Evolutionary conservation across 148 eudicot species (phyloP).

Genomic region (Rhododendron simsii): DNA sequence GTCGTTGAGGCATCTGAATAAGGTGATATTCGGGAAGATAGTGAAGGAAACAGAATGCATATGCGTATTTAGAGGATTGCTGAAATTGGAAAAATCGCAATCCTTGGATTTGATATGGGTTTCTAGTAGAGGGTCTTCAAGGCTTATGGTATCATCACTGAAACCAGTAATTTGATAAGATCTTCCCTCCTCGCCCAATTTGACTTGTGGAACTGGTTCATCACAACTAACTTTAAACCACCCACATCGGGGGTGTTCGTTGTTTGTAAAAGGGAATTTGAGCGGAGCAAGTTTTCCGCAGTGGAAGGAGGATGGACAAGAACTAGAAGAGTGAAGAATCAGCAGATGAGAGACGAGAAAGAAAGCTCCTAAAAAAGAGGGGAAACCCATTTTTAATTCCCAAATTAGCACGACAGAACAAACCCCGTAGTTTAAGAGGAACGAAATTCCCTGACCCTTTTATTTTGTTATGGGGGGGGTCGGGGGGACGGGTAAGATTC

Average conservation of each 20-base stretch:
- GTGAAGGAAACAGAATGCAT: slow-evolving; percentile 12
- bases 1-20: slow-evolving; percentile 19
- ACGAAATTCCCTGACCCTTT: not conserved
- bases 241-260: slow-evolving; percentile 23
- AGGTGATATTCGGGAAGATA: not conserved
- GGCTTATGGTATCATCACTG: not conserved
- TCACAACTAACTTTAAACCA: slow-evolving; percentile 25
- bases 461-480: too few species aligned
- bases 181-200: not conserved
- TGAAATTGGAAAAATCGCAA: not conserved
- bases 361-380: not conserved
- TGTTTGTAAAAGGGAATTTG: slow-evolving; percentile 34
- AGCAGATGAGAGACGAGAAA: not conserved
- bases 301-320: slow-evolving; percentile 30
- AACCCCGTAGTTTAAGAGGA: not conserved
- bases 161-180: not conserved
- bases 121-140: not conserved
- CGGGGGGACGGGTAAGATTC: too few species aligned
- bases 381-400: not conserved
- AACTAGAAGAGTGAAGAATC: not conserved
- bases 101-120: not conserved
- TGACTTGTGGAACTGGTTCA: not conserved
- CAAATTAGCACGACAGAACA: not conserved
- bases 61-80: not conserved
- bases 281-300: slow-evolving; percentile 16